Base-by-base conservation (phyloP, 208 protist species). In the Leishmania tarentolae region DNA sequence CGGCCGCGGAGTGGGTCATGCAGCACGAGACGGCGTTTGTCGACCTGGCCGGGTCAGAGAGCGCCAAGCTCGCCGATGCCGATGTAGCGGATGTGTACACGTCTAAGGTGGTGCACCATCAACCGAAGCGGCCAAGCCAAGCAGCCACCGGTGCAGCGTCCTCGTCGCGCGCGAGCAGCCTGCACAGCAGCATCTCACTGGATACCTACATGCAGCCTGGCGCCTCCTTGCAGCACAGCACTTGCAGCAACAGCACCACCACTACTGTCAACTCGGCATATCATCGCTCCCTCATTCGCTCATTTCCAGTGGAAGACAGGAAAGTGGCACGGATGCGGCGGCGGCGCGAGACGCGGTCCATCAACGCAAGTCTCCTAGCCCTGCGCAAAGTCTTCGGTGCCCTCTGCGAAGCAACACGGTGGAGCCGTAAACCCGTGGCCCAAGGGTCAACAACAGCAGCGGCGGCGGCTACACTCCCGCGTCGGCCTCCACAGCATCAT, bases 281-380 rank as follows among this genome's bases (percentile, higher is more conserved):
- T 6, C 69, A 72, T 61, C 75, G 63, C 68, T 79, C 76, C 31
- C 74, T 85, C 37, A 72, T 88, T 31, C 81, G 68, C 71, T 75
- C 78, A 31, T 73, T 69, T 13, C 76, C 37, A 9, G 76, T 69
- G 42, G 85, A 76, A 57, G 83, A 83, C 24, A 53, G 79, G 42
- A 47, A 68, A 68, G 88, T 76, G 40, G 80, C 69, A n/a, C 82
- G 69, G 15, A 79, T 57, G 57, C 78, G 81, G 70, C 88, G 92
- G 19, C 70, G n/a, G 53, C 70, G 79, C 21, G 92, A 95, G 76
- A 89, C 89, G 72, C 87, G 86, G 17, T 83, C 85, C 84, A 97
- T 97, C 78, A 97, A 97, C 86, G 89, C 87, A 46, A 95, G 91
- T n/a, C 83, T 97, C 72, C 86, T 97, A 42, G 92, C 92, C 15